Evolutionary conservation across 2,329 filamentous ascomycete genomes (phyloP), one percentile per base, ranked within the genome.

Genomic region (Parastagonospora avenae): DNA sequence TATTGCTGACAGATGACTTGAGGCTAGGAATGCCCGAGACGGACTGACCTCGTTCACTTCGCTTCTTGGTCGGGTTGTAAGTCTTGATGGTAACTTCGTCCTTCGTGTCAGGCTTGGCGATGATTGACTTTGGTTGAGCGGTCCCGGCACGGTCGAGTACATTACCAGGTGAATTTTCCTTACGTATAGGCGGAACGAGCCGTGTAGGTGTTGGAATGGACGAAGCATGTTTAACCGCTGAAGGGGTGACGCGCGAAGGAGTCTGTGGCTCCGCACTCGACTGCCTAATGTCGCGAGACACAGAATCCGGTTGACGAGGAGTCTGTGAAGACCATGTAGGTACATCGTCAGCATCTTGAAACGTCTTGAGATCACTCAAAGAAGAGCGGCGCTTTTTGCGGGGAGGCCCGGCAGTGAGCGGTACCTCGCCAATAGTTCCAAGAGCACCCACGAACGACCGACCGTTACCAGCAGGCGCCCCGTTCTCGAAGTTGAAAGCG

Each of bases 301-400:
- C 47, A 38, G 65, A 63, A 9, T 68, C 67, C 14, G 59, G 57
- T 45, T 61, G 60, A 37, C 62, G 67, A 55, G 72, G 71, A 60
- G 70, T 72, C 63, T 74, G 68, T 37, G 72, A 66, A 37, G 69
- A 71, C 72, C 71, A 75, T 54, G 62, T 62, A 41, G 72, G 71
- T 32, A 67, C 62, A 55, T 73, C 56, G 49, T 86, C 57, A 66
- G 69, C 80, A 48, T 84, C 80, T 75, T 93, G 86, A 14, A 90
- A 77, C 48, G 79, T 82, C 60, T 86, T 89, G 41, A 97, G 80
- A 71, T 97, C 93, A 4, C 92, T 96, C 36, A 97, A 77, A 24
- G 92, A 97, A 75, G 92, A 97, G 69, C 93, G 87, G 48, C 93
- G 84, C 78, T 96, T 97, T 77, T 87, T 92, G 54, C 71, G 69